Percentiles rank a stretch among this genome's conserved stretches.
These are phyloP conservation scores for Solanum commersonii DNA, from an alignment of 257 asterid genomes.

Conservation along the genomic window DNA sequence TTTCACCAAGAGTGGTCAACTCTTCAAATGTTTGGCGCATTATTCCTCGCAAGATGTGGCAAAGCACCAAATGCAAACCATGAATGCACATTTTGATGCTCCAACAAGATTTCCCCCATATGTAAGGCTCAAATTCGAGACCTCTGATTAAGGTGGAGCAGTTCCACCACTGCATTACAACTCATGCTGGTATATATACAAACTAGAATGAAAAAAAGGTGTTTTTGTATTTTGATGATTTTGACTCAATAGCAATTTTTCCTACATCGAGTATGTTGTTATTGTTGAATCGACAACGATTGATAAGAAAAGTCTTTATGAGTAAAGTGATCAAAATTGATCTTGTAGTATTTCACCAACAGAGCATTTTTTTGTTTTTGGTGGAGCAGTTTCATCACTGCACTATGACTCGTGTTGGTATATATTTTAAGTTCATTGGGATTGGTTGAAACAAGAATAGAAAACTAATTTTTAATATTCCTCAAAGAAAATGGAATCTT, in stretches of 20 bases:
- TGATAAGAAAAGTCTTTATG: neutral
- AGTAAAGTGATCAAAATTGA: neutral
- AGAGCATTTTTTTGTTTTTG: no score
- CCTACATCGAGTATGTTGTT: neutral
- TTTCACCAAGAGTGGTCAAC: no score
- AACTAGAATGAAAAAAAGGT: neutral
- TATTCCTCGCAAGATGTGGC: no score
- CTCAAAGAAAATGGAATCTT: neutral
- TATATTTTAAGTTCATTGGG: neutral
- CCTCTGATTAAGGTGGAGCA: no score
- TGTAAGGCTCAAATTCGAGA: no score
- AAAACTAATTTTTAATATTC: neutral
- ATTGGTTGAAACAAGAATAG: neutral
- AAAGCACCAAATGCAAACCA: no score
- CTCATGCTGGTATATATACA: neutral
- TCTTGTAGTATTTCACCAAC: no score
- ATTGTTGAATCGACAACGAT: neutral
- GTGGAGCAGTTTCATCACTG: no score
- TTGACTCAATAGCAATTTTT: neutral
- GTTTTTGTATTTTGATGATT: neutral
- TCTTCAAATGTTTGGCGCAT: no score
- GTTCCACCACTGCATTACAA: no score
- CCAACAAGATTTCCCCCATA: no score
- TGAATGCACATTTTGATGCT: no score
- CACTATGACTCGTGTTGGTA: neutral